These are phyloP conservation scores for Monosporascus sp. DNA, from an alignment of 2,329 filamentous ascomycete species.

Conservation along the genomic window DNA sequence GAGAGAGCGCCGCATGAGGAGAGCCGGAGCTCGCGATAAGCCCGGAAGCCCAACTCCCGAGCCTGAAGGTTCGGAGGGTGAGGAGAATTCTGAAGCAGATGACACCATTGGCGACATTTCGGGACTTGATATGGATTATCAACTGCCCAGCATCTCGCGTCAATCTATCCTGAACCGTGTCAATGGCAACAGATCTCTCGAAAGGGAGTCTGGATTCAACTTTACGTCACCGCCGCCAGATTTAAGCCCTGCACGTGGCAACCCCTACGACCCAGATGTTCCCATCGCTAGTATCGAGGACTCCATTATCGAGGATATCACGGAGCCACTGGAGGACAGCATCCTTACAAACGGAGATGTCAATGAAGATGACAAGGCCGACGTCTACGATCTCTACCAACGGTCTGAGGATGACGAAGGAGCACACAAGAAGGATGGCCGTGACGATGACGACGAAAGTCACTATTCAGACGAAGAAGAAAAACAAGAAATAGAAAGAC, in stretches of 20 bases:
- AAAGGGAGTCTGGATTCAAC: slow-evolving; percentile 57
- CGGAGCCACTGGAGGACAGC: slow-evolving; percentile 49
- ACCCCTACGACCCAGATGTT: slow-evolving; percentile 76
- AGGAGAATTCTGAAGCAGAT: slow-evolving; percentile 48
- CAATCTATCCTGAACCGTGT: slow-evolving; percentile 91
- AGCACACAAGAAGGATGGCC: slow-evolving; percentile 27
- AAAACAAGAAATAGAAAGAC: no score
- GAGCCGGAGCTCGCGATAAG: slow-evolving; percentile 50
- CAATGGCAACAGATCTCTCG: slow-evolving; percentile 57
- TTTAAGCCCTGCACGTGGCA: slow-evolving; percentile 53
- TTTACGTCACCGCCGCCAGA: slow-evolving; percentile 58
- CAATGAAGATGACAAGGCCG: slow-evolving; percentile 56
- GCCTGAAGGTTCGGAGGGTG: slow-evolving; percentile 27
- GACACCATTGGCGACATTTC: slow-evolving; percentile 58
- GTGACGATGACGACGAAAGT: slow-evolving; percentile 47
- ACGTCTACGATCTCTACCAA: slow-evolving; percentile 66
- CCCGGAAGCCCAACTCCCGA: slow-evolving; percentile 40
- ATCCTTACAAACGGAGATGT: slow-evolving; percentile 58
- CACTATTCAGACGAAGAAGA: slow-evolving; percentile 46
- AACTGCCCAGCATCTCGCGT: slow-evolving; percentile 77
- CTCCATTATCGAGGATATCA: slow-evolving; percentile 48
- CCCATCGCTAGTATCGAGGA: slow-evolving; percentile 85
- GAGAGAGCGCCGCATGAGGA: slow-evolving; percentile 64
- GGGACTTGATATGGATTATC: slow-evolving; percentile 53
- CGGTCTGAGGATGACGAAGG: slow-evolving; percentile 38